Conservation (phyloP, 495 filamentous ascomycete species). For the Parathielavia appendiculata region DNA sequence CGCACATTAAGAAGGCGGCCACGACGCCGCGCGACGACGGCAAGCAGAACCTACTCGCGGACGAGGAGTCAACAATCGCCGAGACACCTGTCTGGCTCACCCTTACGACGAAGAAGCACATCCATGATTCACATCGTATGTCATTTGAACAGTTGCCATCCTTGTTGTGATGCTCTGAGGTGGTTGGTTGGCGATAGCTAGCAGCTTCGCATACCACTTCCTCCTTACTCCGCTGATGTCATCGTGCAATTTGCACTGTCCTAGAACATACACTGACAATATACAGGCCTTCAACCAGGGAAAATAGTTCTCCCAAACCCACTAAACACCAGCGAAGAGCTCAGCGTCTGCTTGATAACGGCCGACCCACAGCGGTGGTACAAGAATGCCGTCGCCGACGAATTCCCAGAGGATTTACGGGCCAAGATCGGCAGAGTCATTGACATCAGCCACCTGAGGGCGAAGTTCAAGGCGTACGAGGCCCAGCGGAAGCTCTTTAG, state of each 20-base stretch:
- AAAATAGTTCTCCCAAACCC: constrained; percentile 61
- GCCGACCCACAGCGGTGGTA: constrained; percentile 77
- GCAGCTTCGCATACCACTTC: too few species aligned
- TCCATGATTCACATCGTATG: constrained; percentile 27
- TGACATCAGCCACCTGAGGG: constrained; percentile 72
- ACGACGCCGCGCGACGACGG: constrained; percentile 53
- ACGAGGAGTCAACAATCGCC: constrained; percentile 45
- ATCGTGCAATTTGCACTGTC: too few species aligned
- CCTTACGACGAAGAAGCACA: constrained; percentile 82
- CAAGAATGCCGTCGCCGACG: constrained; percentile 72
- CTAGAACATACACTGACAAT: constrained; percentile 34
- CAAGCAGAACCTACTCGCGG: constrained; percentile 66
- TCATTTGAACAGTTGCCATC: too few species aligned
- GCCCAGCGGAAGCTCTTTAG: constrained; percentile 72
- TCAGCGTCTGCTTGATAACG: constrained; percentile 69
- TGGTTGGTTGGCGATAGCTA: too few species aligned
- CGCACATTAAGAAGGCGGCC: constrained; percentile 67
- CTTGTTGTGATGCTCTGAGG: too few species aligned
- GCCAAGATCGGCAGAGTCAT: constrained; percentile 76
- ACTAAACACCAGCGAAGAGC: constrained; percentile 52
- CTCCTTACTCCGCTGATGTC: not conserved
- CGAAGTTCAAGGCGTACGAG: constrained; percentile 84
- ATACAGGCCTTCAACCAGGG: constrained; percentile 59
- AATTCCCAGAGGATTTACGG: constrained; percentile 68
- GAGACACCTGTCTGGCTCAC: constrained; percentile 71